Conservation (phyloP, 2,329 filamentous ascomycete genomes). For the Ploettnerulaceae sp. region DNA sequence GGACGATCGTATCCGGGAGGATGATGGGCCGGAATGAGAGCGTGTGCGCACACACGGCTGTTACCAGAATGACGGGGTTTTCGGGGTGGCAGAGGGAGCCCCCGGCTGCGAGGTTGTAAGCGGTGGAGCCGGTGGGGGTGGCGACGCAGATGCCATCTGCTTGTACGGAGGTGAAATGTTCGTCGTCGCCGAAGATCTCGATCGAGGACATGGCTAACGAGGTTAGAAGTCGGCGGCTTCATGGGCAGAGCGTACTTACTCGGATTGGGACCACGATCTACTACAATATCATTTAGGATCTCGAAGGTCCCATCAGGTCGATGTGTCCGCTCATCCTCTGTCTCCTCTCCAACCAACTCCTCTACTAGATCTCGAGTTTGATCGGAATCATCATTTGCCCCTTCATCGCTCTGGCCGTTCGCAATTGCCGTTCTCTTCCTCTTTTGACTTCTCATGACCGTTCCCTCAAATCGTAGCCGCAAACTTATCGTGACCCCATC, state of each 20-base stretch:
- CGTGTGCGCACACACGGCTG: constrained; percentile 91
- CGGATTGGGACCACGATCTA: constrained; percentile 88
- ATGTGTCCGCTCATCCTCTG: constrained; percentile 80
- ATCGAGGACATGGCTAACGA: constrained; percentile 76
- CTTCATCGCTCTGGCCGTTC: constrained; percentile 27
- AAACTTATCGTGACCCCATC: constrained; percentile 87
- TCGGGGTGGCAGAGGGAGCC: constrained; percentile 93
- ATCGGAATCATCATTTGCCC: constrained; percentile 39
- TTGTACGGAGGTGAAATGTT: constrained; percentile 85
- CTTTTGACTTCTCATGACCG: constrained; percentile 75
- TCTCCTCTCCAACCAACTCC: constrained; percentile 82
- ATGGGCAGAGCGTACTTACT: constrained; percentile 50
- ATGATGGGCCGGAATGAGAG: constrained; percentile 96
- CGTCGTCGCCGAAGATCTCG: constrained; percentile 90
- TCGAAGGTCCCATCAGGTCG: constrained; percentile 78
- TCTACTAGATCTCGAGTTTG: constrained; percentile 69
- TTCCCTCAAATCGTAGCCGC: constrained; percentile 85
- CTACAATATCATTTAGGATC: constrained; percentile 94
- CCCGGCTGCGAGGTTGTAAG: constrained; percentile 94
- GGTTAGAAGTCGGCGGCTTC: background rate
- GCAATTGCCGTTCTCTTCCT: constrained; percentile 34
- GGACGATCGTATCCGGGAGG: constrained; percentile 89
- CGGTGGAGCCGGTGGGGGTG: constrained; percentile 90
- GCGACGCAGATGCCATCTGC: constrained; percentile 92
- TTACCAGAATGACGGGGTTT: constrained; percentile 92